Base-by-base conservation (phyloP, 2,329 filamentous ascomycete genomes). In the Diaporthe sp. region DNA sequence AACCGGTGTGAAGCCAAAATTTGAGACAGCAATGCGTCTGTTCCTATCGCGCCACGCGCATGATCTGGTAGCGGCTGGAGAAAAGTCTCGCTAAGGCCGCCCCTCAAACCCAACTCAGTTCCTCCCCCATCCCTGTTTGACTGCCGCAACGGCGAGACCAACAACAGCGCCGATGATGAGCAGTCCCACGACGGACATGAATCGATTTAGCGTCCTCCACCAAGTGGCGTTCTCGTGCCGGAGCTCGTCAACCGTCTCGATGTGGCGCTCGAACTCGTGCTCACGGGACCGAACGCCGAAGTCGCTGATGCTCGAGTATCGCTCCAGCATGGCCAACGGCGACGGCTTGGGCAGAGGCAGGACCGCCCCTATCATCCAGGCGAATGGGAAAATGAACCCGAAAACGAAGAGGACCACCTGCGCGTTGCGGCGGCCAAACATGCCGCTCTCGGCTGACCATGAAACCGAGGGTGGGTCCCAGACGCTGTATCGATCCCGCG, bases 301-400 rank as follows among this genome's bases (percentile, higher is more conserved):
- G 37, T 85, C 83, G 69, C 84, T 84, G 25, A 84, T 83, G 80
- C 84, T 86, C 72, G 82, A 82, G 61, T 85, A 81, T 39, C 80
- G 82, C 80, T 92, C 88, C 53, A 87, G 85, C 82, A 91, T 89
- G 25, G 89, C 85, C 1, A 84, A 79, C 28, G 86, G 84, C 12
- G 92, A 89, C 73, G 89, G 88, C 1, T 86, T 86, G 13, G 94
- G 94, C 9, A 97, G 84, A 1, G 94, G 94, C 17, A 97, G 86
- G 72, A 96, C 88, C 1, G 94, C 90, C 2, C 93, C 95, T 77
- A 95, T 87, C 86, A 96, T 94, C 95, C 95, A 97, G 73, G 93
- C 93, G 76, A 95, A 88, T 8, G 94, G 95, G 80, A 95, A 91
- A 62, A 96, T 85, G 80, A 97, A 97, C 34, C 95, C 95, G 62